Conservation (phyloP, 441 rosid genomes). For the Theobroma grandiflorum region DNA sequence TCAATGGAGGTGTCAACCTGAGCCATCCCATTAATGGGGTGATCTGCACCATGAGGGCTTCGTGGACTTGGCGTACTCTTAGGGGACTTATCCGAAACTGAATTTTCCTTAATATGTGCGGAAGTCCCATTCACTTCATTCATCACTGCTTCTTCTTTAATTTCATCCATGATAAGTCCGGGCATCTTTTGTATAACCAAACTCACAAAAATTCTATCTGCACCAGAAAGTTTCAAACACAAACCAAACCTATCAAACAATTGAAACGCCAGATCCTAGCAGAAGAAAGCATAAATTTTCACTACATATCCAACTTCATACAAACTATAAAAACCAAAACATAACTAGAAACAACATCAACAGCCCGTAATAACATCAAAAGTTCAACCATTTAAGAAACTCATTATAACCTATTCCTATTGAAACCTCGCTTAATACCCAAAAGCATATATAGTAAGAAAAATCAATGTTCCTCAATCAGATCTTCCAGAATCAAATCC, state of each 20-base stretch:
- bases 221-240: constrained; percentile 30
- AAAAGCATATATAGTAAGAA: constrained; percentile 14
- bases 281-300: constrained; percentile 23
- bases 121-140: constrained; percentile 49
- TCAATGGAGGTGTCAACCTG: constrained; percentile 58
- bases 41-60: constrained; percentile 35
- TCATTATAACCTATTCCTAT: constrained; percentile 18
- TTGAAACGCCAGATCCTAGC: constrained; percentile 36
- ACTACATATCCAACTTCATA: constrained; percentile 13
- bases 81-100: constrained; percentile 45
- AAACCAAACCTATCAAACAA: constrained; percentile 34
- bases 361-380: constrained; percentile 27
- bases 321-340: constrained; percentile 17
- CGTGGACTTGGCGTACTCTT: constrained; percentile 35
- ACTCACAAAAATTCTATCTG: constrained; percentile 39
- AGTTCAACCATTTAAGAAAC: constrained; percentile 22
- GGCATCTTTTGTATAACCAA: constrained; percentile 53
- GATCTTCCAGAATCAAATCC: constrained; percentile 35
- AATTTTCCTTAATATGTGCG: constrained; percentile 44
- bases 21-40: constrained; percentile 39
- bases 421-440: constrained; percentile 21
- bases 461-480: constrained; percentile 24
- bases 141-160: constrained; percentile 42
- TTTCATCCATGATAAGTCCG: constrained; percentile 62
- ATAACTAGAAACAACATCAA: constrained; percentile 4